Base-by-base conservation (phyloP, 805 yeast genomes). In the Sporopachydermia lactativora region DNA sequence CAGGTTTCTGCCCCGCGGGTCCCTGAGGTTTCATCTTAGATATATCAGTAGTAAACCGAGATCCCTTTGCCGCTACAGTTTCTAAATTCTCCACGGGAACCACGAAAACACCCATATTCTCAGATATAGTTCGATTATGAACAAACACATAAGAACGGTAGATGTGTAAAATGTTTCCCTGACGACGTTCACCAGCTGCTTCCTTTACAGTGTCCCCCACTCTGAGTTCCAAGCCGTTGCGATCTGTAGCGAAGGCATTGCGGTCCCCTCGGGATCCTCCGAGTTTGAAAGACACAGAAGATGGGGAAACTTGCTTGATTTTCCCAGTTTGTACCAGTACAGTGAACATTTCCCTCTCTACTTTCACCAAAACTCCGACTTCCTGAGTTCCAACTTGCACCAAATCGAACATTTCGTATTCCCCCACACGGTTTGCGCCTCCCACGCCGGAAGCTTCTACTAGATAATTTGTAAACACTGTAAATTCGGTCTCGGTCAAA, bases 151-250 rank as follows among this genome's bases (percentile, higher is more conserved):
- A 67, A 41, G 80, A 78, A 54, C 86, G 79, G 67, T 80, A 83
- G 42, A 92, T 78, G 57, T 89, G 96, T 43, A 92, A 59, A 45
- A 92, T 81, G 31, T 71, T 75, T 50, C 98, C 98, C 54, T 82
- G 88, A 56, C 94, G 74, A 50, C 82, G 77, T 50, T 86, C 95
- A 39, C 94, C 94, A 13, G 71, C 67, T 18, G 68, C 60, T 55
- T 92, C 98, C 51, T 77, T 78, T n/a, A 92, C 94, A 2, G 92
- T 78, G 55, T 92, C 98, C 39, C 96, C 96, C 34, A 83, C 77
- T 42, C 80, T 76, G 42, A 92, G 75, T 48, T 92, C 89, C 39
- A 77, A 70, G 38, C 98, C 98, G 44, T 72, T 71, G 44, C 73
- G 69, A 58, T 92, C 98, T 0, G 96, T 81, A 3, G 96, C 84